Base-by-base conservation (phyloP, 2,329 filamentous ascomycete species). In the Calonectria hongkongensis region DNA sequence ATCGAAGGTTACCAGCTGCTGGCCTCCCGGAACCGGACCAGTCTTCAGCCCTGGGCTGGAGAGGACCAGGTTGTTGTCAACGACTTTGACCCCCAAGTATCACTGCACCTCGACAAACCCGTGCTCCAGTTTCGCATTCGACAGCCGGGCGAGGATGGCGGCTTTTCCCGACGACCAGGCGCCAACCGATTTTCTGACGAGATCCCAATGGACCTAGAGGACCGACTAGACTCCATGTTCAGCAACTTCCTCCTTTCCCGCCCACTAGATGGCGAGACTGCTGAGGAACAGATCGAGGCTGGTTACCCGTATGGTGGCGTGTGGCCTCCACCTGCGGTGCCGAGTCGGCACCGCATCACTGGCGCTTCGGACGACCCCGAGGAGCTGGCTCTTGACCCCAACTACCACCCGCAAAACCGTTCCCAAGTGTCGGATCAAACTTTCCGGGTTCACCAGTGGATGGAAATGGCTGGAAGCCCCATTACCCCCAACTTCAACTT, bases 1-100 rank as follows among this genome's bases (percentile, higher is more conserved):
- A 98, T 98, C 69, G 94, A 97, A 84, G 95, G 91, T 3, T 95
- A 96, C 81, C 90, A 93, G 18, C 85, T 98, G 18, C 86, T 96
- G 4, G 94, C 94, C 2, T 89, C 92, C 66, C 88, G 92, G 66
- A 86, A 85, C 1, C 82, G 85, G 28, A 88, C 90, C 8, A 86
- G 86, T 2, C 88, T 92, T 65, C 86, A 92, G 73, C 84, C 88
- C 4, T 97, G 94, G 94, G 85, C 90, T 60, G 89, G 88, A 72
- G 89, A 96, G 71, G 85, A 85, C 15, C 85, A 91, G 21, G 92
- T 95, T 18, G 88, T 93, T 39, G 93, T 97, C 41, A 91, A 94
- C 77, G 88, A 89, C 0, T 97, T 98, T 79, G 84, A 92, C 28
- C 95, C 95, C 0, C 85, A 86, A 8, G 88, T 96, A 16, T 89